These are phyloP conservation scores for Fraxinus paxiana DNA, from an alignment of 305 asterid species.

Conservation along the genomic window DNA sequence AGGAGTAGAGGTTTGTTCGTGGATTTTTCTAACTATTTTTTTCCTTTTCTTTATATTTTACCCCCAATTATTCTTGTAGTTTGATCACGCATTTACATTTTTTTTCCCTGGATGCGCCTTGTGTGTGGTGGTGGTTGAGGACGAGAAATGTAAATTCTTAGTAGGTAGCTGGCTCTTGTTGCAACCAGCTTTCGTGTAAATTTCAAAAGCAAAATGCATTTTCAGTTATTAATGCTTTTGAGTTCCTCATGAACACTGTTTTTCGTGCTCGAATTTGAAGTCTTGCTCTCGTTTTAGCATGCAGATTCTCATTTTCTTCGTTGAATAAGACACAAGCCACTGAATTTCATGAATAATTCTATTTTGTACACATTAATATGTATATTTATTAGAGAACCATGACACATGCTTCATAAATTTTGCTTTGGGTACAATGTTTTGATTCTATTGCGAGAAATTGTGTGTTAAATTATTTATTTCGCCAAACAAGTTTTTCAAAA, in stretches of 20 bases:
- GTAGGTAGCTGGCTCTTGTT: constrained; percentile 25
- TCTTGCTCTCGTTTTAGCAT: not conserved
- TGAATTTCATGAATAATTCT: not conserved
- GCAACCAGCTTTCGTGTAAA: constrained; percentile 36
- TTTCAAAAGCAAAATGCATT: constrained; percentile 24
- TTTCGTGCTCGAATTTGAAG: not conserved
- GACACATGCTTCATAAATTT: not conserved
- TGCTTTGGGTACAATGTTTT: not conserved
- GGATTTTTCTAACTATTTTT: constrained; percentile 24
- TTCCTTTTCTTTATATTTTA: not conserved
- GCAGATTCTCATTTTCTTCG: not conserved
- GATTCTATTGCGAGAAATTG: not conserved
- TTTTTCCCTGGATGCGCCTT: constrained; percentile 17
- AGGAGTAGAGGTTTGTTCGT: constrained; percentile 27
- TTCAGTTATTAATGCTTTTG: constrained; percentile 4
- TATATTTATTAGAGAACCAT: not conserved
- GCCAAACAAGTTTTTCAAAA: not conserved
- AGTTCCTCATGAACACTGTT: not conserved
- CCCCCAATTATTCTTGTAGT: constrained; percentile 15
- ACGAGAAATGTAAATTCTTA: constrained; percentile 38
- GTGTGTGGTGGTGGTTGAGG: constrained; percentile 20
- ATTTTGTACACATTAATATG: not conserved
- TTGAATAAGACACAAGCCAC: not conserved
- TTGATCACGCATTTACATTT: not conserved
- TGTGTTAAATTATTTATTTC: not conserved